Conservation (phyloP, 305 asterid genomes). For the Fraxinus platypoda region DNA sequence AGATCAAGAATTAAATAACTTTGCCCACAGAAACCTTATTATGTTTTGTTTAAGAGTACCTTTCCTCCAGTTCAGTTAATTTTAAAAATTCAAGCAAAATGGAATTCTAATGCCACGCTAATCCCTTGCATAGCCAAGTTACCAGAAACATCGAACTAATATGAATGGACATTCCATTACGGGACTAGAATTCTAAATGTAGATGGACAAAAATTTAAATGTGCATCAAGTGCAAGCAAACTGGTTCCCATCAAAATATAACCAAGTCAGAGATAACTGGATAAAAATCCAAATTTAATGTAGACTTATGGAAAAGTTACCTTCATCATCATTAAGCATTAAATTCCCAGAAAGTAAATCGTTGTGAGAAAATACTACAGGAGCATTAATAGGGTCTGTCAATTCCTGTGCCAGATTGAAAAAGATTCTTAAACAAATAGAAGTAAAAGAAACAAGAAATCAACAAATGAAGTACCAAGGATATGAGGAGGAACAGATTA, state of each 20-base stretch:
- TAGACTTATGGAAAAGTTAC: constrained; percentile 34
- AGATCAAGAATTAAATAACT: background rate
- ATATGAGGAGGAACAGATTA: background rate
- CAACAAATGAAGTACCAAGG: background rate
- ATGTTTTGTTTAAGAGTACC: background rate
- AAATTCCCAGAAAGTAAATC: constrained; percentile 91
- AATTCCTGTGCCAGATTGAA: constrained; percentile 57
- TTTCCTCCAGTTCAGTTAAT: background rate
- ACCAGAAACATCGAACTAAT: background rate
- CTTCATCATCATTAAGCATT: constrained; percentile 86
- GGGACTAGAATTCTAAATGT: background rate
- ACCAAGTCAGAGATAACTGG: background rate
- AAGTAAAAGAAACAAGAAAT: background rate
- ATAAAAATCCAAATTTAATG: constrained; percentile 4
- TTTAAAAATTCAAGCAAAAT: background rate
- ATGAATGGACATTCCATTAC: background rate
- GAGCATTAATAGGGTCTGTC: constrained; percentile 66
- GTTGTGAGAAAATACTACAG: constrained; percentile 77
- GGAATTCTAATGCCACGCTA: background rate
- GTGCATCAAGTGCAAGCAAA: background rate
- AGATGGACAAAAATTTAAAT: background rate
- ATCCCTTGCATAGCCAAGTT: background rate
- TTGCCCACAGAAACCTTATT: background rate
- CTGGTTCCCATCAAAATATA: background rate
- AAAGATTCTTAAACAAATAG: constrained; percentile 16